A percentile compares a stretch with the other conserved stretches of the same genome.
Conservation (phyloP, 768 basidiomycete genomes). For the Auriscalpium microsporum region DNA sequence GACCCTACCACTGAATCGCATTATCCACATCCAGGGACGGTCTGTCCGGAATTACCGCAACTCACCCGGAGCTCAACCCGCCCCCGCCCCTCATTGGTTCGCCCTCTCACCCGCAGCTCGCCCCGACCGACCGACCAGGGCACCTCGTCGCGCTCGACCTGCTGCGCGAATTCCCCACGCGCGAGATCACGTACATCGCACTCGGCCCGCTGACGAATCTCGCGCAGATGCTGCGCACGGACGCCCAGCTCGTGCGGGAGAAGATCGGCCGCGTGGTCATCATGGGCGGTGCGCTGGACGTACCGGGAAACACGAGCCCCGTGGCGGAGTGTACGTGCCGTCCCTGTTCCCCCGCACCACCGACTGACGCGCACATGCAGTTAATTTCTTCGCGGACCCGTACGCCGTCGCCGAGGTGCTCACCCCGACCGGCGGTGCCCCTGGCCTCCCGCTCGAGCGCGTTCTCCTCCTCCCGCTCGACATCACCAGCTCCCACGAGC, state of each 20-base stretch:
- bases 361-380: conserved; percentile 27
- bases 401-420: conserved; percentile 71
- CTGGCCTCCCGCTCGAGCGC: conserved; percentile 53
- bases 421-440: conserved; percentile 28
- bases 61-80: conserved; percentile 58
- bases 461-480: conserved; percentile 72
- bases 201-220: conserved; percentile 79
- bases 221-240: conserved; percentile 50
- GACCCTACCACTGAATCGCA: neutral
- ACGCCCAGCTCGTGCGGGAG: conserved; percentile 43
- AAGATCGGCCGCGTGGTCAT: conserved; percentile 69
- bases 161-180: conserved; percentile 39
- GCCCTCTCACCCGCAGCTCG: conserved; percentile 35
- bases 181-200: conserved; percentile 61
- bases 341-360: neutral
- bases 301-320: conserved; percentile 80
- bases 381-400: conserved; percentile 85
- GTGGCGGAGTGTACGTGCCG: conserved; percentile 69
- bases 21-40: conserved; percentile 47
- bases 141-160: conserved; percentile 49
- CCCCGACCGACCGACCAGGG: conserved; percentile 36
- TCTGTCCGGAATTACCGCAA: conserved; percentile 46
- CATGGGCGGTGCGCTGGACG: conserved; percentile 93
- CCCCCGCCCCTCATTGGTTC: conserved; percentile 10
- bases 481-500: conserved; percentile 70